Base-by-base conservation (phyloP, 129 eudicot species). In the Escallonia rubra region DNA sequence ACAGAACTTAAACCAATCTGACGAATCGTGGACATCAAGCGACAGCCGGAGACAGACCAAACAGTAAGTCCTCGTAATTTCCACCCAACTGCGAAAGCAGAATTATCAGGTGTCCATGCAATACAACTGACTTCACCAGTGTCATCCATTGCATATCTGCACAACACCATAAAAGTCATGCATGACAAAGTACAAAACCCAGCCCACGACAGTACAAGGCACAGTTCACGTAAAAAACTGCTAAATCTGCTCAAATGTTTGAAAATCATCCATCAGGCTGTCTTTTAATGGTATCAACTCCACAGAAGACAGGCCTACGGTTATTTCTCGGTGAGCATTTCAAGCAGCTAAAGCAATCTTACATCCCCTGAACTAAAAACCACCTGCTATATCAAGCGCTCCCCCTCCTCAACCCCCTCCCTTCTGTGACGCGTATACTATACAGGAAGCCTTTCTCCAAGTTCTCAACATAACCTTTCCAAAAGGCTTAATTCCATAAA, bases 41-140 rank as follows among this genome's bases (percentile, higher is more conserved):
- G 96, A 79, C 96, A 93, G 49, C 98, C 98, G 46, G 98, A 93
- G 63, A 89, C 83, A 23, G 98, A 93, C 98, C 98, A 93, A 57
- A 93, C 98, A 49, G 96, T 66, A 57, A 93, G 91, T 61, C 98
- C 98, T 76, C 96, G 82, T 76, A 78, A 74, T 63, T 89, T 93
- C 98, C 98, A 93, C 51, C 98, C 98, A 76, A 89, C 98, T 43
- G 98, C 95, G 78, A 93, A 89, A 69, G 98, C 98, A 76, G 95
- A 84, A 75, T 88, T 78, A 74, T 93, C 95, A 23, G 98, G 98
- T 50, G 98, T 93, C 98, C 98, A 93, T 54, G 96, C 82, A 69
- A 93, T 82, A 64, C 81, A 93, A 67, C 69, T 89, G 69, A 93
- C 96, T 48, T 91, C 81, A 74, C 98, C 98, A 52, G 98, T 93